phyloP scores from a whole-genome alignment of 2,329 filamentous ascomycete species.

The Parafenestella ontariensis region DNA sequence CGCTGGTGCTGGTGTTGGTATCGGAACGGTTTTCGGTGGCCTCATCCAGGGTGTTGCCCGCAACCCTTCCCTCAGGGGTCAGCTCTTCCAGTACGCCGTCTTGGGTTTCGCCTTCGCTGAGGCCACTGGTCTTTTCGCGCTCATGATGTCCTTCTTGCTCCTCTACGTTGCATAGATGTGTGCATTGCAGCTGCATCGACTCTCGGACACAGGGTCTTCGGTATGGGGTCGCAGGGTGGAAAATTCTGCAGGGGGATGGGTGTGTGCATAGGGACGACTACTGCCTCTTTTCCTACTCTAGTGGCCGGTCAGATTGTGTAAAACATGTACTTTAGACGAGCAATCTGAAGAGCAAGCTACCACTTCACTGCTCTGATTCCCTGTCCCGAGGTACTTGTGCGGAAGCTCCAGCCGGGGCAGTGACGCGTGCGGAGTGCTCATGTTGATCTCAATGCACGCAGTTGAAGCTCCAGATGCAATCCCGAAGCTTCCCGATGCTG shows the following conservation, averaged over 20 bases:
- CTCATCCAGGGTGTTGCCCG: constrained; percentile 89
- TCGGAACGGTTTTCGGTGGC: constrained; percentile 91
- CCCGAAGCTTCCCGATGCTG: constrained; percentile 23
- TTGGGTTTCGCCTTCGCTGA: constrained; percentile 95
- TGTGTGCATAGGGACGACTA: constrained; percentile 51
- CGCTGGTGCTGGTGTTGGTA: constrained; percentile 92
- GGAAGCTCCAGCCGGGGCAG: constrained; percentile 30
- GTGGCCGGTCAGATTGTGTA: constrained; percentile 53
- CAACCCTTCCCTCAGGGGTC: constrained; percentile 92
- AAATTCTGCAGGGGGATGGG: constrained; percentile 46
- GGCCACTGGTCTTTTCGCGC: constrained; percentile 73
- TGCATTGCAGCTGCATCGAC: constrained; percentile 42
- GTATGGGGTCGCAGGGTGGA: constrained; percentile 45
- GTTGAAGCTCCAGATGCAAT: constrained; percentile 25
- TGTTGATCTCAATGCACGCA: constrained; percentile 38
- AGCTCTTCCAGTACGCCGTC: constrained; percentile 97
- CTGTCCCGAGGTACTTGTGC: constrained; percentile 29
- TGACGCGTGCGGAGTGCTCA: constrained; percentile 34
- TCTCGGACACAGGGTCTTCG: constrained; percentile 43
- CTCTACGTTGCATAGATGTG: constrained; percentile 52
- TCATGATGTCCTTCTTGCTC: constrained; percentile 58
- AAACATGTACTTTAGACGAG: constrained; percentile 54
- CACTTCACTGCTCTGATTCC: constrained; percentile 42
- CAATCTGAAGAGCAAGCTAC: constrained; percentile 52
- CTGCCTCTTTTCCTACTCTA: constrained; percentile 47